Evolutionary conservation across 2,329 filamentous ascomycete species (phyloP), one percentile per base, ranked within the genome.

Genomic region (Monosporascus sp.): DNA sequence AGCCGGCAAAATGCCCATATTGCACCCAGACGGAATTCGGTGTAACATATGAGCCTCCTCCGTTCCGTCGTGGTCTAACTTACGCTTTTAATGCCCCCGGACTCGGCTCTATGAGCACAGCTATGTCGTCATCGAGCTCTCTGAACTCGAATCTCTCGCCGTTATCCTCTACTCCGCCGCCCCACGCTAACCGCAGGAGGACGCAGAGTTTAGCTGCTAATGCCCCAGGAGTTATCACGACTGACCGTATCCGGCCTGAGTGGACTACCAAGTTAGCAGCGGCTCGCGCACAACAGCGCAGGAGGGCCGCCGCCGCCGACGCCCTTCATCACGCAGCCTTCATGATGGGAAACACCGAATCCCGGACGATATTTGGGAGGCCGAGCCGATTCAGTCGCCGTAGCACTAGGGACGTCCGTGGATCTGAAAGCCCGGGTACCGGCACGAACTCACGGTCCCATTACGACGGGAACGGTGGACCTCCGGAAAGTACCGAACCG

Each of bases 11-110:
- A 24, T 99, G 94, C 67, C 94, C 94, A 0, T 99, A 97, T 70
- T 99, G 94, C 70, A 90, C 94, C 49, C 90, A 94, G 61, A 85
- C 90, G 2, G 93, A 99, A 59, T 97, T 97, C 66, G 94, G 94
- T 47, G 88, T 99, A n/a, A 96, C 90, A 0, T 99, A 97, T 68
- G 85, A 93, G 5, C 81, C 91, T 14, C 94, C 94, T 2, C 85
- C 89, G 0, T 97, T 97, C 74, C 85, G 91, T 24, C 81, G 92
- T 58, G 94, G 94, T 1, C 72, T 99, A 35, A 76, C 82, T 1
- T 93, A 93, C 67, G 79, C 83, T 1, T 73, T 79, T 1, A 63
- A 67, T 22, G 75, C 82, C 56, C 65, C 74, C 22, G 66, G 74
- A 49, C 58, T 74, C 20, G 77, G 78, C 45, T 72, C 77, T 17